Base-by-base conservation (phyloP, 2,329 filamentous ascomycete species). In the Westerdykella ornata region DNA sequence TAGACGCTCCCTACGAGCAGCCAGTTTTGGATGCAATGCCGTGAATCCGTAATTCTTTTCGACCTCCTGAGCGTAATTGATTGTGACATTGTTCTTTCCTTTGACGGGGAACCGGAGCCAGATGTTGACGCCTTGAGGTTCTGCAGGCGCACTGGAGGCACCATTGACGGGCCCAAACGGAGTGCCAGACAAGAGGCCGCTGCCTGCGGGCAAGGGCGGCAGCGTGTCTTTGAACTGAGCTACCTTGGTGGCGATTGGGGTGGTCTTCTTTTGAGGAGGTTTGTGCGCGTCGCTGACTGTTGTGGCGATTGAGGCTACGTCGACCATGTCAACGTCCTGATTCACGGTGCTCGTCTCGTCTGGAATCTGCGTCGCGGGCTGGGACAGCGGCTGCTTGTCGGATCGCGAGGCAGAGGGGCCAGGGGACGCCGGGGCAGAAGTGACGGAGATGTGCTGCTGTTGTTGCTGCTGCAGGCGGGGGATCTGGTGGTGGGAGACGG, bases 21-120 rank as follows among this genome's bases (percentile, higher is more conserved):
- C 92, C 47, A 94, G 76, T 6, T 89, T 84, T 20, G 92, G 92
- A 62, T 97, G 89, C 28, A 97, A 74, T 0, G 90, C 92, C 47
- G 94, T 88, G 74, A 90, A 95, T 17, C 92, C 92, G 63, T 96
- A 97, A 47, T 84, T 85, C 49, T 94, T 88, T 66, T 95, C 88
- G 9, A 94, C 92, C 67, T 97, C 75, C 34, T 88, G 86, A 57
- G 90, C 89, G 51, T 97, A 96, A 65, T 97, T 97, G 68, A 98
- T 81, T 46, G 94, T 90, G 30, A 90, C 88, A 63, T 95, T 95
- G 28, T 80, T 84, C 54, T 86, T 81, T 31, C 88, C 86, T 43
- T 83, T 78, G 30, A 98, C 75, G 0, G 85, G 81, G 43, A 98
- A 82, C 41, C 85, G 82, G 14, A 98, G 76, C 39, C 94, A 78